Conservation (phyloP, 78 protist genomes). For the Cavenderia fasciculata region DNA sequence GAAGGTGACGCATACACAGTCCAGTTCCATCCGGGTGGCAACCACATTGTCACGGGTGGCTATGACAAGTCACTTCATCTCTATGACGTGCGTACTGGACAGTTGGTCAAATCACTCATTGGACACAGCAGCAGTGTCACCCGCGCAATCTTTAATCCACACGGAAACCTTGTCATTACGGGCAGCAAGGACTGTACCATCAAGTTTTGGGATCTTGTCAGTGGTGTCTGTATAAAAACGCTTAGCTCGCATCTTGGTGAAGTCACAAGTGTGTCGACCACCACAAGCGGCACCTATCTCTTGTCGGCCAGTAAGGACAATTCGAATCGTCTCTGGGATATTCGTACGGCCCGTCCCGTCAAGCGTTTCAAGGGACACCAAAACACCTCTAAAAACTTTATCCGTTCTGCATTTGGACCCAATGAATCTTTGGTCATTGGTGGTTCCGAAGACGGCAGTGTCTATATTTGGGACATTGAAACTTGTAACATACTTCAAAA, state of each 20-base stretch:
- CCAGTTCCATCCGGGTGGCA: conserved; percentile 82
- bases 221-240: conserved; percentile 90
- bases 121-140: conserved; percentile 82
- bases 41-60: conserved; percentile 84
- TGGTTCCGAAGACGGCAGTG: conserved; percentile 91
- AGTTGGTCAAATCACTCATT: conserved; percentile 38
- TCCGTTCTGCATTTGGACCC: conserved; percentile 85
- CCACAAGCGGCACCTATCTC: conserved; percentile 66
- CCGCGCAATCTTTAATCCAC: conserved; percentile 75
- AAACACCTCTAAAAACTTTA: conserved; percentile 88
- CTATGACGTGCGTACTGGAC: conserved; percentile 77
- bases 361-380: conserved; percentile 90
- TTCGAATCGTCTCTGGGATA: conserved; percentile 91
- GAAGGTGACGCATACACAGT: conserved; percentile 82
- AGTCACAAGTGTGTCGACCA: conserved; percentile 86
- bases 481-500: conserved; percentile 75
- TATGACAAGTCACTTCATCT: conserved; percentile 88
- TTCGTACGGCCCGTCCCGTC: conserved; percentile 82
- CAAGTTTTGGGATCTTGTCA: conserved; percentile 92
- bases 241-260: conserved; percentile 88
- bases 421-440: conserved; percentile 62
- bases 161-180: conserved; percentile 89
- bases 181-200: conserved; percentile 92
- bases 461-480: conserved; percentile 81
- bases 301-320: conserved; percentile 88